Evolutionary conservation across 73 alveolate genomes (phyloP).

Genomic region (Paramecium primaurelia): DNA sequence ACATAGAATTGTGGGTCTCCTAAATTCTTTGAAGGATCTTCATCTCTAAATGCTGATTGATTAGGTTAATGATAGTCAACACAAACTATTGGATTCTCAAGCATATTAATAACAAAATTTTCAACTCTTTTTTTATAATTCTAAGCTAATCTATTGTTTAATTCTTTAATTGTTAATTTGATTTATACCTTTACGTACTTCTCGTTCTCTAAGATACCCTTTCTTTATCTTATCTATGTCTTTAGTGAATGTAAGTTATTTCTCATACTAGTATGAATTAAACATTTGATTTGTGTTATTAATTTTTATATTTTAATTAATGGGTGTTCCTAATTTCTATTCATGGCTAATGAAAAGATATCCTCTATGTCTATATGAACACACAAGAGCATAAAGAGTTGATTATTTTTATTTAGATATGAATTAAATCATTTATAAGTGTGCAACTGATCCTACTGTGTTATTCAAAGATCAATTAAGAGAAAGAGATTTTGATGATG

Average conservation of each 20-base stretch:
- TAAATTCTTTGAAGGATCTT: slow-evolving; percentile 49
- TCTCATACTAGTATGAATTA: slow-evolving; percentile 12
- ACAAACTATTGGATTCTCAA: slow-evolving; percentile 57
- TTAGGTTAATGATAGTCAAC: slow-evolving; percentile 49
- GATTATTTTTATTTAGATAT: slow-evolving; percentile 97
- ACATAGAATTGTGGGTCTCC: slow-evolving; percentile 59
- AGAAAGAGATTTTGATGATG: slow-evolving; percentile 78
- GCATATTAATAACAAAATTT: slow-evolving; percentile 59
- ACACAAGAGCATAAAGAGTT: slow-evolving; percentile 80
- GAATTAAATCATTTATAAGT: slow-evolving; percentile 95
- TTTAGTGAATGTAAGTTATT: not conserved
- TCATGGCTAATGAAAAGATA: slow-evolving; percentile 91
- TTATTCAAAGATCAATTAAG: slow-evolving; percentile 69
- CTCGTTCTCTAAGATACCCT: not conserved
- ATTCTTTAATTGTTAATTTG: not conserved
- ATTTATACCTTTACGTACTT: slow-evolving; percentile 21
- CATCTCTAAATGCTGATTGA: slow-evolving; percentile 43
- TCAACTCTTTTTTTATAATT: slow-evolving; percentile 62
- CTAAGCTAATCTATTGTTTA: slow-evolving; percentile 29
- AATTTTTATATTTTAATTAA: slow-evolving; percentile 49
- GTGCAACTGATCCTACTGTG: slow-evolving; percentile 84
- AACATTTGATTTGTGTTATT: not conserved
- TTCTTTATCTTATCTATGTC: slow-evolving; percentile 28
- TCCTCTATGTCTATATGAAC: slow-evolving; percentile 85
- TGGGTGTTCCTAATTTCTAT: slow-evolving; percentile 98